These are phyloP conservation scores for Mycena rosella DNA, from an alignment of 768 basidiomycete species.

Conservation along the genomic window DNA sequence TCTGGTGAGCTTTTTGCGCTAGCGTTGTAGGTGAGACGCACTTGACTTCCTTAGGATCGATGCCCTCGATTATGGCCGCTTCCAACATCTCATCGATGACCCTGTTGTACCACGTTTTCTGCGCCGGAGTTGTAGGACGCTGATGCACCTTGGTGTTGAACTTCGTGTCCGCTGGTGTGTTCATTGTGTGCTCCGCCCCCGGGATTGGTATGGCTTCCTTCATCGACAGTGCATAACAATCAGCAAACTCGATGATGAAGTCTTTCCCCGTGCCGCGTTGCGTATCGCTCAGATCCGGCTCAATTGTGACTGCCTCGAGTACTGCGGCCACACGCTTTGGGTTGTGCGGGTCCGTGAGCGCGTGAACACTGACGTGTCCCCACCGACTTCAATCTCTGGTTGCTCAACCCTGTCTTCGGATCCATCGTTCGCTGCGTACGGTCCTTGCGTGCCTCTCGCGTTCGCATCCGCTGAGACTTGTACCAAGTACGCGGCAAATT, in stretches of 20 bases:
- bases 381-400: not conserved
- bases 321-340: not conserved
- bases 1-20: constrained; percentile 49
- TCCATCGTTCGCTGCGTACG: not conserved
- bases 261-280: constrained; percentile 28
- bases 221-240: constrained; percentile 53
- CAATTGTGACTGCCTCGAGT: no score
- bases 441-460: constrained; percentile 15
- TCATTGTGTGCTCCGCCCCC: constrained; percentile 48
- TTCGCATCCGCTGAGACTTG: constrained; percentile 11
- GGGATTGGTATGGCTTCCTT: constrained; percentile 50
- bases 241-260: constrained; percentile 49
- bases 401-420: not conserved
- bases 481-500: not conserved
- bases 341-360: constrained; percentile 8
- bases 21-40: constrained; percentile 49
- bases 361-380: constrained; percentile 3
- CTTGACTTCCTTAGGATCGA: constrained; percentile 48
- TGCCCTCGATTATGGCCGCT: constrained; percentile 48
- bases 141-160: constrained; percentile 50
- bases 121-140: constrained; percentile 45
- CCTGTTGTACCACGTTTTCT: constrained; percentile 45
- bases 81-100: constrained; percentile 51
- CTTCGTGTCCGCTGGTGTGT: constrained; percentile 42
- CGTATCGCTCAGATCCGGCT: not conserved